These are phyloP conservation scores for Eremochloa ophiuroides DNA, from an alignment of 176 grass and related monocot species.

Conservation along the genomic window DNA sequence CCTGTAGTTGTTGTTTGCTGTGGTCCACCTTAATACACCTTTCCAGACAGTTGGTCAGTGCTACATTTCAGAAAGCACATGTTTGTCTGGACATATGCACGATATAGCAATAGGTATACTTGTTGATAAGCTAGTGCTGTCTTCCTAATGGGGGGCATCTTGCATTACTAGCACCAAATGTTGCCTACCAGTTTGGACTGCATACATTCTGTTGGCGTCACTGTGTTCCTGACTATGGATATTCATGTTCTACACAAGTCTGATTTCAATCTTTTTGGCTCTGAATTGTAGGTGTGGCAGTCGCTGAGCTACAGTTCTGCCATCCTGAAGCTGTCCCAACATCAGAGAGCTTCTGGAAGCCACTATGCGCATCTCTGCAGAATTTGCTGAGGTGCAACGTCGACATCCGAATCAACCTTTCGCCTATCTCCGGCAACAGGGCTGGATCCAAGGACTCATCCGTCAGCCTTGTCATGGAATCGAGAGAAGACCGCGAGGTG, in stretches of 20 bases:
- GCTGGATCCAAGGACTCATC: constrained; percentile 36
- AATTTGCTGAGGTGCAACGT: constrained; percentile 70
- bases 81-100: constrained; percentile 20
- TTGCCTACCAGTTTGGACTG: neutral
- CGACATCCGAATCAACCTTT: constrained; percentile 63
- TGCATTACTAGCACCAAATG: neutral
- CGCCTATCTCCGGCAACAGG: constrained; percentile 17
- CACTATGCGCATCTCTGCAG: constrained; percentile 62
- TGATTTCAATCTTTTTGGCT: constrained; percentile 9
- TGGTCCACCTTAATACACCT: constrained; percentile 16
- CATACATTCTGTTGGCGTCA: neutral
- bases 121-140: constrained; percentile 17
- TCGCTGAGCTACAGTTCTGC: constrained; percentile 69
- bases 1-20: constrained; percentile 11
- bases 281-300: constrained; percentile 44
- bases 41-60: constrained; percentile 8
- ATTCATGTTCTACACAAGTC: neutral
- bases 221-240: neutral
- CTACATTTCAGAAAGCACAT: constrained; percentile 29
- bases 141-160: neutral
- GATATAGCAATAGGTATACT: neutral
- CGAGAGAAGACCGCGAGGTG: constrained; percentile 32
- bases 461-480: constrained; percentile 45
- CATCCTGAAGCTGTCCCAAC: constrained; percentile 44
- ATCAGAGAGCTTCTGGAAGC: constrained; percentile 59